Evolutionary conservation across 805 yeast species (phyloP), one percentile per base, ranked within the genome.

Genomic region (Myxozyma kluyveri): DNA sequence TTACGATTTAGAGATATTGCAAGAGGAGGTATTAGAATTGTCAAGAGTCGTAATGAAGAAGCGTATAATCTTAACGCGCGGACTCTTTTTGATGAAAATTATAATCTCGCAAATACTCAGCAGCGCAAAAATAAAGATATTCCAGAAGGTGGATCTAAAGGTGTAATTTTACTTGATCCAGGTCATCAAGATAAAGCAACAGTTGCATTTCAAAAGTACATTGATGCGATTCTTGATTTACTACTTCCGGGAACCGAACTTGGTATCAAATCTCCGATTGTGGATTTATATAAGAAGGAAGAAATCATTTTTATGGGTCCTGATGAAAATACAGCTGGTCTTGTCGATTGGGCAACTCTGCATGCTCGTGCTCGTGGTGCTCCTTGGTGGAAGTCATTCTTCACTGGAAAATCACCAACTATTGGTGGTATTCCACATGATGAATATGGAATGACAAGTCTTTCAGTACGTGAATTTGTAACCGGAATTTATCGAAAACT

Each of bases 381-480:
- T 43, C 85, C 89, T 47, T 88, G 96, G 89, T 91, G 99, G 99
- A 91, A 88, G 72, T 91, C 98, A 1, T 91, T 91, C 76, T 84
- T 93, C 71, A 91, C 99, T 29, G 99, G 99, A 62, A 93, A 93
- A 73, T 80, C 89, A 39, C 96, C 96, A 51, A 72, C 78, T 39
- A 72, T 91, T 52, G 99, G 99, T 65, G 99, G 99, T 69, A 93
- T 91, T 67, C 99, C 99, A 46, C 99, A 91, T 71, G 99, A 91
- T 69, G 91, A 81, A 65, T 91, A 89, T 69, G 99, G 99, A 68
- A 91, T 91, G 99, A 91, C 99, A 4, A 84, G 97, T 5, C 74
- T 91, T 59, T 88, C 96, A 46, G 97, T 93, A 43, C 81, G 98
- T 64, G 88, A 96, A 44, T 91, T 82, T 68, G 95, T 91, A 52